A percentile compares a stretch with the other conserved stretches of the same genome.
These are phyloP conservation scores for Talaromyces sp. DNA, from an alignment of 2,329 filamentous ascomycete species.

Conservation along the genomic window DNA sequence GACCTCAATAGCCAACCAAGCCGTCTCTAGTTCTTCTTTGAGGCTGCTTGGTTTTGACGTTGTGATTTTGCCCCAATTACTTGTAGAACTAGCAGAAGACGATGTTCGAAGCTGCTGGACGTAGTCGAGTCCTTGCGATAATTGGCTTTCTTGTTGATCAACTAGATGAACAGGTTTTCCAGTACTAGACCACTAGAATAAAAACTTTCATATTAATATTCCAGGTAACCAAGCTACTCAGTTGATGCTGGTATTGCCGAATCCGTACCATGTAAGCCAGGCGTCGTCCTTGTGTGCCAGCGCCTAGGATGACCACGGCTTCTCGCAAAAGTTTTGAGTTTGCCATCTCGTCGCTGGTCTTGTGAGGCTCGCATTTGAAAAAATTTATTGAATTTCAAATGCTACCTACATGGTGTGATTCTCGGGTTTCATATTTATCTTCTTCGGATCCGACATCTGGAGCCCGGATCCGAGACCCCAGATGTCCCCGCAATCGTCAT, in stretches of 20 bases:
- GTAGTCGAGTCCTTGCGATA: slow-evolving; percentile 20
- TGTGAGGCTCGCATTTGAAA: neutral
- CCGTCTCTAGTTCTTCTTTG: slow-evolving; percentile 16
- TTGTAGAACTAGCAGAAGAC: slow-evolving; percentile 3
- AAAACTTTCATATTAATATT: neutral
- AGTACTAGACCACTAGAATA: slow-evolving; percentile 26
- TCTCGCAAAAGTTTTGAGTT: neutral
- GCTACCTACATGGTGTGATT: neutral
- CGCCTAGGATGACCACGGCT: slow-evolving; percentile 18
- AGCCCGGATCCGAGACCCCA: neutral
- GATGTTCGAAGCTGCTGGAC: slow-evolving; percentile 21
- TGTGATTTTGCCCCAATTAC: slow-evolving; percentile 20
- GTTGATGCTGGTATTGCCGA: neutral
- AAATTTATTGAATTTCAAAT: neutral
- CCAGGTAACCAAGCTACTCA: neutral
- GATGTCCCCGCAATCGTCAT: too few species aligned
- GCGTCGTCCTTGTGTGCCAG: slow-evolving; percentile 30
- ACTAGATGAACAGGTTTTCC: slow-evolving; percentile 26
- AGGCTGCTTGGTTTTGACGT: slow-evolving; percentile 16
- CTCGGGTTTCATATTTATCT: neutral
- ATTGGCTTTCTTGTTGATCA: slow-evolving; percentile 23
- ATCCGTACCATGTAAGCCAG: slow-evolving; percentile 31
- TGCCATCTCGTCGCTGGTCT: neutral
- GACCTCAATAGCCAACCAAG: slow-evolving; percentile 35
- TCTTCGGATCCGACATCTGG: neutral